Evolutionary conservation across 1,284 basidiomycete genomes (phyloP).

Genomic region (Apiotrichum sp.): DNA sequence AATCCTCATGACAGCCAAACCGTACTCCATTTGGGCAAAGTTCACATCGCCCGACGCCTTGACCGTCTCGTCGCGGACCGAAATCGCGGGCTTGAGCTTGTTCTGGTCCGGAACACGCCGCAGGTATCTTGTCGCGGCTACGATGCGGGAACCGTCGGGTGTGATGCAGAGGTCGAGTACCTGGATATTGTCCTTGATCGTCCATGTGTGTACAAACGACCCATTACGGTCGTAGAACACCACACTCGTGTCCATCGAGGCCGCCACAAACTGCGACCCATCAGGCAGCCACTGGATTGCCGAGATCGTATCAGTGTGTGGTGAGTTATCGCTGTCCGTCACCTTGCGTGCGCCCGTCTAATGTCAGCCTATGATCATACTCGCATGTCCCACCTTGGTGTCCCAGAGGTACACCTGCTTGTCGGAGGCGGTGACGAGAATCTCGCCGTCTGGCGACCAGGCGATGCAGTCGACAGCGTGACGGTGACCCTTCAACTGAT

Average conservation of each 20-base stretch:
- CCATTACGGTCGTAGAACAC: slow-evolving; percentile 66
- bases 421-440: slow-evolving; percentile 75
- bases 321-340: slow-evolving; percentile 13
- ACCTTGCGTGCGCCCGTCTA: slow-evolving; percentile 28
- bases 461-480: slow-evolving; percentile 71
- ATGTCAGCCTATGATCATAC: slow-evolving; percentile 1
- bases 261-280: slow-evolving; percentile 81
- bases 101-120: slow-evolving; percentile 23
- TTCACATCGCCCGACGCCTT: not conserved
- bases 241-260: slow-evolving; percentile 80
- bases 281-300: slow-evolving; percentile 83
- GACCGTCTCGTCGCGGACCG: slow-evolving; percentile 16
- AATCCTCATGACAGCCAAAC: slow-evolving; percentile 31
- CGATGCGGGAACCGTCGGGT: slow-evolving; percentile 73
- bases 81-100: slow-evolving; percentile 37
- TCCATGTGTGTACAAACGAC: slow-evolving; percentile 63
- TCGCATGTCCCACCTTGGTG: slow-evolving; percentile 55
- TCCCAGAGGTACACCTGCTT: slow-evolving; percentile 80
- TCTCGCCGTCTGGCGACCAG: slow-evolving; percentile 81
- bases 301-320: slow-evolving; percentile 76
- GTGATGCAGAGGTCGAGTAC: slow-evolving; percentile 81
- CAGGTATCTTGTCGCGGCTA: slow-evolving; percentile 69
- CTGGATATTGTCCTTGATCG: slow-evolving; percentile 63
- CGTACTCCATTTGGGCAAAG: slow-evolving; percentile 39
- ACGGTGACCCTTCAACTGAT: slow-evolving; percentile 60